Base-by-base conservation (phyloP, 2,329 filamentous ascomycete genomes). In the Colletotrichum lini region DNA sequence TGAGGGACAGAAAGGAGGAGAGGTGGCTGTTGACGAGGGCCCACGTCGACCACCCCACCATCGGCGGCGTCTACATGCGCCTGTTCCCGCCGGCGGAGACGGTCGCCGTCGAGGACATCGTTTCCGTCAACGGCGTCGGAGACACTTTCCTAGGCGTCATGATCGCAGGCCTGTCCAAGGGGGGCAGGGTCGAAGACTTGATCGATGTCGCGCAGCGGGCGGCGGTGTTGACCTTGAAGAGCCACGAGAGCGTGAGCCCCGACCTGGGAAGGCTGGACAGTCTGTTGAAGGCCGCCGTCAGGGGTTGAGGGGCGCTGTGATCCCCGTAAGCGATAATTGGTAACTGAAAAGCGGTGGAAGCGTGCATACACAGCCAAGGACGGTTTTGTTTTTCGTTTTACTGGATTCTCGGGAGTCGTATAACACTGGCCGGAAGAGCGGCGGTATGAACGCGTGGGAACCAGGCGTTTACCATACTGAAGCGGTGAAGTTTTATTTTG, bases 101-200 rank as follows among this genome's bases (percentile, higher is more conserved):
- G 18, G 86, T 98, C 0, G 23, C 85, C 10, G 49, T 62, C 1
- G 82, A 88, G 23, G 90, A 96, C 35, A 86, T 97, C 1, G 90
- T 96, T 1, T 98, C 94, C 57, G 96, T 98, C 12, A 98, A 98
- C 79, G 96, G 96, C 0, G 95, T 94, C 2, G 96, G 96, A 0
- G 96, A 99, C 81, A 98, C 96, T 0, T 95, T 98, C 79, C 85
- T 97, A 10, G 96, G 96, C 0, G 92, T 95, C 16, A 76, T 98
- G 67, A 84, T 98, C n/a, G 92, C 94, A 1, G 94, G 93, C 0
- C 79, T 98, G 74, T 91, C 91, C 0, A 88, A 86, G 76, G 87
- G 87, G 0, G 87, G 85, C 3, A 82, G 82, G 72, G 79, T 89
- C 70, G 82, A 90, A 77, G 87, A 92, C 57, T 80, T 96, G 65